Conservation (phyloP, 2,329 filamentous ascomycete genomes). For the Botryotinia globosa region DNA sequence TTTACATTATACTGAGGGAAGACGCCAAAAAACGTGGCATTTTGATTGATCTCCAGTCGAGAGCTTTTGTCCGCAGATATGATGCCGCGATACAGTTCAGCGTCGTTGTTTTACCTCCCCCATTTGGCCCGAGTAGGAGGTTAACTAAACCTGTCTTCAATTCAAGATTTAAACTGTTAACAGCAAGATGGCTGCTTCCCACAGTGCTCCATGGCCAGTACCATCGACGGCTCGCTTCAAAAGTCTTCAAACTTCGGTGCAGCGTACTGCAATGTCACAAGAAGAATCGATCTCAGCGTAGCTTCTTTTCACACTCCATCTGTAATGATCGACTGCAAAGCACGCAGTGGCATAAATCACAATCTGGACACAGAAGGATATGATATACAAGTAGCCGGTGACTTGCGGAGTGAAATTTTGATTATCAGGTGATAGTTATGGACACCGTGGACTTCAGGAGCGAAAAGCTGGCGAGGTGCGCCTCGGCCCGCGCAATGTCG, state of each 20-base stretch:
- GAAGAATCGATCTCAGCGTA: not conserved
- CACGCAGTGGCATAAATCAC: not conserved
- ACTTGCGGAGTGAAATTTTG: not conserved
- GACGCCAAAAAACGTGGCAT: not conserved
- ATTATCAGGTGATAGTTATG: not conserved
- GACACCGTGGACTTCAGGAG: not conserved
- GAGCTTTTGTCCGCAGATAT: not conserved
- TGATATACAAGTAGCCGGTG: not conserved
- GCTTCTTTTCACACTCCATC: not conserved
- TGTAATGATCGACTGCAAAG: not conserved
- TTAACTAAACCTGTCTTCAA: not conserved
- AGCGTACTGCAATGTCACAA: not conserved
- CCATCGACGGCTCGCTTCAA: not conserved
- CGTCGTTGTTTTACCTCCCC: not conserved
- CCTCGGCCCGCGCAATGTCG: not conserved
- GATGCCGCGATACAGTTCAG: not conserved
- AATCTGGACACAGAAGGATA: not conserved
- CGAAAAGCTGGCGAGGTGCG: not conserved
- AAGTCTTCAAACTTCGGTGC: not conserved
- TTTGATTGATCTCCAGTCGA: not conserved
- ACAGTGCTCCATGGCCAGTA: constrained; percentile 1
- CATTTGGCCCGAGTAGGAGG: not conserved
- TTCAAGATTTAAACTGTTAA: not conserved
- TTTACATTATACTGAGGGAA: not conserved
- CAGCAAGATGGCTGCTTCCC: not conserved